A percentile compares a stretch with the other conserved stretches of the same genome.
Conservation (phyloP, 192 early-diverging fungal genomes). For the Podila horticola region DNA sequence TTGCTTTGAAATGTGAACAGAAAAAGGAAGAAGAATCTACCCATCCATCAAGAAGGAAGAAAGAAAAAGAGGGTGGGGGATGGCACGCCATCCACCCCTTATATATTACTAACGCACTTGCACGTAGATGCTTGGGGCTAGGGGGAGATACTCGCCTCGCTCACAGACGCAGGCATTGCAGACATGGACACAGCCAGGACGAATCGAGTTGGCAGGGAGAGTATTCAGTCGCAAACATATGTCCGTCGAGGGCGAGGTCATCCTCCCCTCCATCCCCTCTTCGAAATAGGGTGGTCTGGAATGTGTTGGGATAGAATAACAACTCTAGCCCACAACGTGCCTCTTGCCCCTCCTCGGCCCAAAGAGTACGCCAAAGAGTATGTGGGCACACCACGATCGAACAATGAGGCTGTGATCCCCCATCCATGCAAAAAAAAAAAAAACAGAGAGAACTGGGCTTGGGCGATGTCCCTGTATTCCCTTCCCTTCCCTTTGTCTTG, state of each 20-base stretch:
- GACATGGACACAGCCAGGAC: conserved; percentile 7
- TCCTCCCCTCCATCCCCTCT: no score
- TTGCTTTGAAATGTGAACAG: background rate
- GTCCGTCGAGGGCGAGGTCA: no score
- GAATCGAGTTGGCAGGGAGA: background rate
- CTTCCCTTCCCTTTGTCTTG: background rate
- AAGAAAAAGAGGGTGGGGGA: background rate
- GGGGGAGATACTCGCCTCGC: no score
- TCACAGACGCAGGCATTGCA: no score
- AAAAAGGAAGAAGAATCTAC: background rate
- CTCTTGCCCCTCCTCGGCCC: background rate
- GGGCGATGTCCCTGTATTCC: background rate
- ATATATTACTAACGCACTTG: no score
- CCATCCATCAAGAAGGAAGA: background rate
- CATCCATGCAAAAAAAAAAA: background rate
- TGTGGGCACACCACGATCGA: no score
- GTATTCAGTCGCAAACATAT: background rate
- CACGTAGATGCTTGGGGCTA: no score
- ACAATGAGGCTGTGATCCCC: no score
- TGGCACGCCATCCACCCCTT: no score
- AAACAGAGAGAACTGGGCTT: conserved; percentile 16
- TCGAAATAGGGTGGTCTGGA: background rate
- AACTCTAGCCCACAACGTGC: background rate
- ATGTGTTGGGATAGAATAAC: background rate
- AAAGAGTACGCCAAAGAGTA: background rate